phyloP scores from a whole-genome alignment of 176 grass and related monocot species.

The sorghum (Sorghum bicolor) region DNA sequence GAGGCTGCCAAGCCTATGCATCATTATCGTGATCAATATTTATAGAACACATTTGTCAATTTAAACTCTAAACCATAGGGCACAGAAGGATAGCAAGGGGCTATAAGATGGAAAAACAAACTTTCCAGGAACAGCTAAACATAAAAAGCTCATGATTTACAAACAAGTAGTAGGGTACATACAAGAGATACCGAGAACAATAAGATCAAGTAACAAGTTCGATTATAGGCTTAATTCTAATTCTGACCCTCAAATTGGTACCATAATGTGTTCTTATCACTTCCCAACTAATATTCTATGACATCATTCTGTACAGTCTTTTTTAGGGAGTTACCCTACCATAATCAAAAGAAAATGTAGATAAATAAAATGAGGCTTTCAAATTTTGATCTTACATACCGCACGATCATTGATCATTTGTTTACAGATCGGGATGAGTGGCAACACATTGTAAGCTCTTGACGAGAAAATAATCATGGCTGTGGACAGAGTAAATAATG shows the following conservation, averaged over 20 bases:
- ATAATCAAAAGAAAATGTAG: constrained; percentile 26
- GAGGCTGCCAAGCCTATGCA: not conserved
- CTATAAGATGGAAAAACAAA: constrained; percentile 9
- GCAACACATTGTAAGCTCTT: constrained; percentile 71
- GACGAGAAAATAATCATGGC: constrained; percentile 98
- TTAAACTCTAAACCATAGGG: constrained; percentile 9
- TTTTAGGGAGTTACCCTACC: constrained; percentile 17
- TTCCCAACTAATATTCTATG: constrained; percentile 14
- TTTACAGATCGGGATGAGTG: constrained; percentile 88
- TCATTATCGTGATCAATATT: not conserved
- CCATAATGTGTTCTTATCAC: not conserved
- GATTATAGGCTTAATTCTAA: constrained; percentile 1
- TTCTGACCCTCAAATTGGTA: constrained; percentile 5
- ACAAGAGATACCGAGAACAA: not conserved
- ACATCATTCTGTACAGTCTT: constrained; percentile 10
- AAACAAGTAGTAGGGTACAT: not conserved
- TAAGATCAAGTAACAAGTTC: not conserved
- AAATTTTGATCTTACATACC: constrained; percentile 51
- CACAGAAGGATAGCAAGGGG: not conserved
- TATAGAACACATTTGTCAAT: not conserved
- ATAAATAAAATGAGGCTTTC: not conserved
- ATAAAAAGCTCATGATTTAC: constrained; percentile 2
- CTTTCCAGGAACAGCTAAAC: not conserved
- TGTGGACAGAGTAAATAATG: constrained; percentile 77
- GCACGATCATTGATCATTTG: constrained; percentile 63